Conservation (phyloP, 2,329 filamentous ascomycete genomes). For the Aspergillus fumigatus region DNA sequence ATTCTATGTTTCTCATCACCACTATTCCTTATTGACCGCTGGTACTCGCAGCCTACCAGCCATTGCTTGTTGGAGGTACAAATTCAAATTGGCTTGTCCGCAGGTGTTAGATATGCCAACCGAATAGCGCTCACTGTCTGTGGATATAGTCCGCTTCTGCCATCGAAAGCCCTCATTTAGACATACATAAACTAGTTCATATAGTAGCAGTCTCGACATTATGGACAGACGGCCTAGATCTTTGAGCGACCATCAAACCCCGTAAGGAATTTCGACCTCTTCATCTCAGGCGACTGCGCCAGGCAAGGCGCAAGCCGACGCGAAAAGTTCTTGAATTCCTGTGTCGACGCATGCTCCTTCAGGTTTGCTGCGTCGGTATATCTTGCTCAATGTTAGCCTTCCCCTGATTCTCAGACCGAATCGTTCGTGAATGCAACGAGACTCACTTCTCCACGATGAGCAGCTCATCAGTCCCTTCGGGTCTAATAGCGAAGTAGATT, state of each 20-base stretch:
- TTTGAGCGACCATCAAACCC: slow-evolving; percentile 17
- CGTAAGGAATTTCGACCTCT: slow-evolving; percentile 9
- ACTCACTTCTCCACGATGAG: slow-evolving; percentile 18
- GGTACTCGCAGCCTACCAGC: neutral
- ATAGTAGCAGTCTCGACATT: neutral
- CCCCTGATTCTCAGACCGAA: neutral
- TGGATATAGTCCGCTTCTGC: neutral
- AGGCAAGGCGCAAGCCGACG: slow-evolving; percentile 10
- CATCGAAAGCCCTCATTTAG: neutral
- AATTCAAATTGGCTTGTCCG: neutral
- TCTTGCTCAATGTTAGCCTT: slow-evolving; percentile 2
- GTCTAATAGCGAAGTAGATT: slow-evolving; percentile 17
- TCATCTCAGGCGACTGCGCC: slow-evolving; percentile 13
- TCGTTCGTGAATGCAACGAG: neutral
- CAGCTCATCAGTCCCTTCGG: slow-evolving; percentile 13
- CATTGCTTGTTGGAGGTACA: neutral
- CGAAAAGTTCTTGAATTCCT: slow-evolving; percentile 14
- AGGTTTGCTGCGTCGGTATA: slow-evolving; percentile 15
- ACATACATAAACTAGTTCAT: neutral
- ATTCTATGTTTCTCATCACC: neutral
- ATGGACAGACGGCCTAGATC: neutral
- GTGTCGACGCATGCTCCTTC: slow-evolving; percentile 12
- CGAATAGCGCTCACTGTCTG: neutral
- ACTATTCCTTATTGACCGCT: neutral
- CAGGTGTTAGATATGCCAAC: neutral